These are phyloP conservation scores for Russula dissimulans DNA, from an alignment of 768 basidiomycete species.

Conservation along the genomic window DNA sequence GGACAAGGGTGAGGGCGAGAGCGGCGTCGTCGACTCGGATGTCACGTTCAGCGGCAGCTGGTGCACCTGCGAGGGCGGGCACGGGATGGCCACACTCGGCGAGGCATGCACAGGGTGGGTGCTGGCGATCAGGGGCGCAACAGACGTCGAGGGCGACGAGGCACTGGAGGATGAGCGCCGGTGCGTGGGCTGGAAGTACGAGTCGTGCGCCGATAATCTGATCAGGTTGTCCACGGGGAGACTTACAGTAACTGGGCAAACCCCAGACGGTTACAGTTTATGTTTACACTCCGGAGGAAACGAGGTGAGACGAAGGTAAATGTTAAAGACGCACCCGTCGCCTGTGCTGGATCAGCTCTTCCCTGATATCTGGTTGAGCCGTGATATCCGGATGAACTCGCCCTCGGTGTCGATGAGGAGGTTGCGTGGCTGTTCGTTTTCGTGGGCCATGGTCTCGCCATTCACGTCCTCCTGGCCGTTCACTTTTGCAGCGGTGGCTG, in stretches of 20 bases:
- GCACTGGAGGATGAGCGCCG: conserved; percentile 37
- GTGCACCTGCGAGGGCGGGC: conserved; percentile 55
- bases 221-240: conserved; percentile 67
- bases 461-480: conserved; percentile 32
- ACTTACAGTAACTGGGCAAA: too few species aligned
- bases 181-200: conserved; percentile 65
- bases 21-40: conserved; percentile 51
- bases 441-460: conserved; percentile 19
- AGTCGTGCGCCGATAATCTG: conserved; percentile 51
- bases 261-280: too few species aligned
- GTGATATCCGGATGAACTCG: too few species aligned
- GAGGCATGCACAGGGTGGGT: conserved; percentile 25
- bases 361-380: too few species aligned
- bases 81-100: conserved; percentile 66
- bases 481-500: conserved; percentile 31
- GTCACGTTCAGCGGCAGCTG: conserved; percentile 39
- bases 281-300: too few species aligned
- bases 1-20: conserved; percentile 61
- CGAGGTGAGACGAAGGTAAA: too few species aligned
- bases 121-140: conserved; percentile 23
- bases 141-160: conserved; percentile 42
- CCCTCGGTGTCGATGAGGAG: too few species aligned
- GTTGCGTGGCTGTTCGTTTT: too few species aligned
- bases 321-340: too few species aligned
- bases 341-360: too few species aligned